phyloP scores from a whole-genome alignment of 2,329 filamentous ascomycete species.

The Chaetomium olivaceum region DNA sequence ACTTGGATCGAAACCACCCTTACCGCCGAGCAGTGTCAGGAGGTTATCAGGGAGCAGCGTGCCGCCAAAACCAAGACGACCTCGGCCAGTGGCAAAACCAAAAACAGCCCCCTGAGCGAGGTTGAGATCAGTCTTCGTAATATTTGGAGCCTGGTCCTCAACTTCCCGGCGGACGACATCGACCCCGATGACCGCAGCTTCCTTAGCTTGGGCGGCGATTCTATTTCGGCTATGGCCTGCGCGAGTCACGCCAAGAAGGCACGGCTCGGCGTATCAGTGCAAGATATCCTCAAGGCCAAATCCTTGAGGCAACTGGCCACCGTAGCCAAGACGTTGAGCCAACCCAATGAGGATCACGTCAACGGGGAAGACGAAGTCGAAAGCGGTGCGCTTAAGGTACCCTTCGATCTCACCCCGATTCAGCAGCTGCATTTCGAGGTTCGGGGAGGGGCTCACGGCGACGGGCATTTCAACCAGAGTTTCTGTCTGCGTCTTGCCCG shows the following conservation, averaged over 20 bases:
- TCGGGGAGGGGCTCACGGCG: constrained; percentile 34
- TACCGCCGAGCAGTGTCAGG: constrained; percentile 40
- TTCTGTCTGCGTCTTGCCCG: constrained; percentile 42
- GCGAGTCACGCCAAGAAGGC: constrained; percentile 42
- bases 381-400: constrained; percentile 27
- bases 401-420: constrained; percentile 47
- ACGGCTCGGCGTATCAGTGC: constrained; percentile 37
- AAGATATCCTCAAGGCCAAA: constrained; percentile 38
- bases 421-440: constrained; percentile 47
- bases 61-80: constrained; percentile 33
- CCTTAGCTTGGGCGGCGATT: constrained; percentile 46
- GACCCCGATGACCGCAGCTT: constrained; percentile 40
- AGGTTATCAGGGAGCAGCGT: constrained; percentile 33
- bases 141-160: constrained; percentile 35
- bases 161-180: constrained; percentile 37
- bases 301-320: constrained; percentile 36
- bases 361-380: constrained; percentile 21
- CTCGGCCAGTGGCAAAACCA: not conserved
- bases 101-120: not conserved
- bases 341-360: not conserved
- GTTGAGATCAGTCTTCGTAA: constrained; percentile 28
- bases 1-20: constrained; percentile 46
- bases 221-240: constrained; percentile 47
- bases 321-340: constrained; percentile 12
- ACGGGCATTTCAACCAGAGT: constrained; percentile 48